A percentile compares a stretch with the other conserved stretches of the same genome.
Conservation (phyloP, 169 alveolate genomes). For the Perkinsus chesapeaki region DNA sequence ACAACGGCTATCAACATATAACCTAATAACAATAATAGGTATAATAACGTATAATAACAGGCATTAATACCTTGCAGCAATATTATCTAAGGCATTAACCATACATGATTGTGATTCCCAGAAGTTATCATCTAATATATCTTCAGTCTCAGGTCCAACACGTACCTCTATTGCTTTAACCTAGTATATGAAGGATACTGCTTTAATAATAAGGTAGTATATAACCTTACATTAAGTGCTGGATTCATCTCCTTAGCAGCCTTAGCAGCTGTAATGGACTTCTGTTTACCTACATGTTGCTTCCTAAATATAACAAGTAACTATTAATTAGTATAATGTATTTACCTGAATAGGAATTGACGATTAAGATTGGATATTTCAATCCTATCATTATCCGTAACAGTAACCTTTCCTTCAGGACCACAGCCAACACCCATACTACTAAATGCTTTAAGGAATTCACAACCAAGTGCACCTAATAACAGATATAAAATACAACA, state of each 20-base stretch:
- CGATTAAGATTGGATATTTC: constrained; percentile 94
- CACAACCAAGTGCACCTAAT: constrained; percentile 99
- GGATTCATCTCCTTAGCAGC: constrained; percentile 79
- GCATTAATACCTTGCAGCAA: constrained; percentile 31
- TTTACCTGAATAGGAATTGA: constrained; percentile 92
- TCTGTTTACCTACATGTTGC: constrained; percentile 53
- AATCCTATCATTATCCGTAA: constrained; percentile 95
- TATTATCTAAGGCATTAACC: constrained; percentile 95
- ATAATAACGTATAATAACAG: background rate
- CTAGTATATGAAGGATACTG: background rate
- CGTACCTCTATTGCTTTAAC: constrained; percentile 57
- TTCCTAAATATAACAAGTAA: background rate
- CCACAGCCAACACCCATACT: constrained; percentile 89
- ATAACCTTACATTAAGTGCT: constrained; percentile 55
- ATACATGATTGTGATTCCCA: constrained; percentile 90
- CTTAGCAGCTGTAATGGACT: constrained; percentile 60
- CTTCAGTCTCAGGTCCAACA: constrained; percentile 93
- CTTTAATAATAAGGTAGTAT: background rate
- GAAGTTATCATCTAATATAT: constrained; percentile 88
- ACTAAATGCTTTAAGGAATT: constrained; percentile 90
- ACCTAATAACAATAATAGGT: constrained; percentile 10
- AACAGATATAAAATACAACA: constrained; percentile 80
- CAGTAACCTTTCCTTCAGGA: constrained; percentile 68
- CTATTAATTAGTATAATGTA: constrained; percentile 42
- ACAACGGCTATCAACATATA: constrained; percentile 93